Evolutionary conservation across 2,329 filamentous ascomycete genomes (phyloP).

Genomic region (Ascocoryne sarcoides): DNA sequence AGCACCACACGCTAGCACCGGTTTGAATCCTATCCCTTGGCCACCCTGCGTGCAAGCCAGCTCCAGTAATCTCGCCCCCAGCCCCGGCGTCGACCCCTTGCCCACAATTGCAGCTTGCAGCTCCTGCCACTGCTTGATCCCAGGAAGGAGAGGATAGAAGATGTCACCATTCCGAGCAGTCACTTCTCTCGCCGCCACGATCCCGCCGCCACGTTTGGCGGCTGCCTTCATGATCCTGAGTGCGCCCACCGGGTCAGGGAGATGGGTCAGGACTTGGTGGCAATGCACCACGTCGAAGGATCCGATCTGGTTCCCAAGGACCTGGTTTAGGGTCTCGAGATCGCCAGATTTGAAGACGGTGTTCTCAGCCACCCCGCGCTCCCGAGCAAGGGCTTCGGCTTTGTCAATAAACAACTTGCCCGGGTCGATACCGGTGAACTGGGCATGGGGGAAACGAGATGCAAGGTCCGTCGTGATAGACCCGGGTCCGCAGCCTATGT

Average conservation of each 20-base stretch:
- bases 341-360: too few relatives aligned
- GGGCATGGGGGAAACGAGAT: too few relatives aligned
- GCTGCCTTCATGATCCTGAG: constrained; percentile 46
- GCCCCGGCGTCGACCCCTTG: constrained; percentile 8
- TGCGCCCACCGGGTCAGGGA: constrained; percentile 39
- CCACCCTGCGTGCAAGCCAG: constrained; percentile 15
- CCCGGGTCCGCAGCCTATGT: constrained; percentile 41
- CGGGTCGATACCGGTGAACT: too few relatives aligned
- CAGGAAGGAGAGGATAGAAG: constrained; percentile 11
- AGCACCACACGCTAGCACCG: constrained; percentile 6
- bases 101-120: constrained; percentile 2
- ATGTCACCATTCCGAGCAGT: constrained; percentile 1
- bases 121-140: constrained; percentile 9
- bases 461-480: constrained; percentile 38
- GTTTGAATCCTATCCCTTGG: constrained; percentile 4
- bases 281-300: constrained; percentile 50
- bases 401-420: too few relatives aligned
- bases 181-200: constrained; percentile 40
- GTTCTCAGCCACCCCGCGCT: too few relatives aligned
- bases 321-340: too few relatives aligned
- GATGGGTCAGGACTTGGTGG: constrained; percentile 49
- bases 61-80: constrained; percentile 6
- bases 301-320: too few relatives aligned
- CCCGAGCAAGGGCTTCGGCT: too few relatives aligned
- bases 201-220: constrained; percentile 41